Base-by-base conservation (phyloP, 2,329 filamentous ascomycete species). In the Sporothrix variecibatus region DNA sequence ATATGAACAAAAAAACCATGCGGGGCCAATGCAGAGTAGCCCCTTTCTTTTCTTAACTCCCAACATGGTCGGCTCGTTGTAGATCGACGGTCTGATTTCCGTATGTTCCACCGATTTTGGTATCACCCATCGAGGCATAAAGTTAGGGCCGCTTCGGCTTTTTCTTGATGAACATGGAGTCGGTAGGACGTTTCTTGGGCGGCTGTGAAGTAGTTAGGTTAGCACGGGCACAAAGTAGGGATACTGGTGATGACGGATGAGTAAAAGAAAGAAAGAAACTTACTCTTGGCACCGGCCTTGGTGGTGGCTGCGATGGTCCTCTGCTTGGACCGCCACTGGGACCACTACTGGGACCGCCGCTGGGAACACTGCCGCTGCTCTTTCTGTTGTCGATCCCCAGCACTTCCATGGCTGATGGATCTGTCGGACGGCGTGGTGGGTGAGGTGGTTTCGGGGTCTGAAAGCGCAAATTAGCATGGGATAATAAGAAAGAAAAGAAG, bases 341-440 rank as follows among this genome's bases (percentile, higher is more conserved):
- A 60, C n/a, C 69, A 73, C 38, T 40, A 9, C 38, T 40, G 40
- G 40, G 40, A 43, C 40, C 40, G 43, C 11, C 31, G 74, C 79
- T 43, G 23, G 78, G 75, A 64, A 77, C 75, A 28, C 72, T 58
- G 82, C 17, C 31, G 20, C 20, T n/a, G 58, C 62, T n/a, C 23
- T 43, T 46, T 15, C 78, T 81, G 46, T 65, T 68, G 69, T 51
- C 43, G 76, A 88, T 79, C 7, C 86, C 86, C 64, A 88, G 80
- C 26, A 86, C 84, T 73, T 86, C 84, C 85, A 88, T 86, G 23
- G 86, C 87, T 1, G 86, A 86, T 1, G 86, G 86, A 72, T 88
- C 87, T 9, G 78, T 80, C 9, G 81, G 78, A 60, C 79, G 78
- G 34, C 74, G 77, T 28, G 79, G 76, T 15, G 77, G 71, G 73